Evolutionary conservation across 1,284 basidiomycete genomes (phyloP).

Genomic region (Microbotryum silenes-acaulis): DNA sequence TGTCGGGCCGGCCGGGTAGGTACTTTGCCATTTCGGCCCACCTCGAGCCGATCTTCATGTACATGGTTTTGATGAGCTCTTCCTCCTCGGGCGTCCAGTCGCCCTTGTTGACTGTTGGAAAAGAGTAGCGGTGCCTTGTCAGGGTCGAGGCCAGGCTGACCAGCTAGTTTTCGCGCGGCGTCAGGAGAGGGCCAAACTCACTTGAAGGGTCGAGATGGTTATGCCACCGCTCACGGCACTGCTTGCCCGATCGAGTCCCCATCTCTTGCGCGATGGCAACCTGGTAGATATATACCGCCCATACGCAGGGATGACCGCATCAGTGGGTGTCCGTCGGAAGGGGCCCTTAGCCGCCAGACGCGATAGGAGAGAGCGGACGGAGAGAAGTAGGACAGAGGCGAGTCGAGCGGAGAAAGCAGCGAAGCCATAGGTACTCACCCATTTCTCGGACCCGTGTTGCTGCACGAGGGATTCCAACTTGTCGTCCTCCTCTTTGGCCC

Average conservation of each 20-base stretch:
- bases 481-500: constrained; percentile 33
- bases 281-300: not conserved
- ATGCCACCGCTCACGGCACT: constrained; percentile 38
- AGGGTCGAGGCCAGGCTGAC: not conserved
- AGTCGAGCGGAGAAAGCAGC: not conserved
- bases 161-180: not conserved
- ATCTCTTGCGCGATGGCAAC: constrained; percentile 34
- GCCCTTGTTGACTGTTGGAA: constrained; percentile 31
- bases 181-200: constrained; percentile 10
- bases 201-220: constrained; percentile 37
- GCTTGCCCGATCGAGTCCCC: constrained; percentile 34
- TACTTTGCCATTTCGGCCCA: constrained; percentile 38
- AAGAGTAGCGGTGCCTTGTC: not conserved
- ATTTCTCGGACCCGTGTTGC: constrained; percentile 35
- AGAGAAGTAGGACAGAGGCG: too few relatives aligned
- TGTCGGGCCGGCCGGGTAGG: constrained; percentile 36
- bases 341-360: too few relatives aligned
- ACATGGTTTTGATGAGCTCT: constrained; percentile 32
- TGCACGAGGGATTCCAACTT: constrained; percentile 30
- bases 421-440: constrained; percentile 23
- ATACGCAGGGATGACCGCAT: not conserved
- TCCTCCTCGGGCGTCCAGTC: constrained; percentile 36
- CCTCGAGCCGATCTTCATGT: constrained; percentile 30
- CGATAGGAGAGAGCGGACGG: too few relatives aligned
- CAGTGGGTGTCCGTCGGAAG: not conserved